Evolutionary conservation across 2,329 filamentous ascomycete species (phyloP).

Genomic region (Talaromyces sp.): DNA sequence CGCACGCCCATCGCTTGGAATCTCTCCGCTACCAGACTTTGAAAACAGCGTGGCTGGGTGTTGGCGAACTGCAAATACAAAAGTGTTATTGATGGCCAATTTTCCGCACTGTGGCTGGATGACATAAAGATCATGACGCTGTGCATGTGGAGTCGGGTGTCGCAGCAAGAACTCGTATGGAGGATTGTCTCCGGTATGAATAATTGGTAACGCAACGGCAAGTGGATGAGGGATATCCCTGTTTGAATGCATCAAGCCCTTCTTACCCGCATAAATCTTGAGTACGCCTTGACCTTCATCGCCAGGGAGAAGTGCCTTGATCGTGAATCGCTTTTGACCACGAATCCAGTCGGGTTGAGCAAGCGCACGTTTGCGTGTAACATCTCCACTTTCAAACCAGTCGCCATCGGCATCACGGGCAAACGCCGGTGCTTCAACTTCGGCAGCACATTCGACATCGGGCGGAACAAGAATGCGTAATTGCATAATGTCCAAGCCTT

Average conservation of each 20-base stretch:
- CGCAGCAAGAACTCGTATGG: slow-evolving; percentile 88
- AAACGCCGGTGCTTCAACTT: slow-evolving; percentile 81
- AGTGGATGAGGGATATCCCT: slow-evolving; percentile 93
- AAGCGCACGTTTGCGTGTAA: slow-evolving; percentile 78
- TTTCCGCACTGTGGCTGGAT: slow-evolving; percentile 89
- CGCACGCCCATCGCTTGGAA: slow-evolving; percentile 43
- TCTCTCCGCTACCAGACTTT: slow-evolving; percentile 17
- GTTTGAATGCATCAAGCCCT: slow-evolving; percentile 95
- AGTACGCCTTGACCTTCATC: slow-evolving; percentile 85
- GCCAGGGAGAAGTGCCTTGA: slow-evolving; percentile 87
- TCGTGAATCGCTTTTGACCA: slow-evolving; percentile 83
- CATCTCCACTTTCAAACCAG: slow-evolving; percentile 85
- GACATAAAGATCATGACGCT: slow-evolving; percentile 93
- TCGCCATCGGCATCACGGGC: slow-evolving; percentile 84
- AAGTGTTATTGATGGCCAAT: slow-evolving; percentile 91
- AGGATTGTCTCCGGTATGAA: slow-evolving; percentile 88
- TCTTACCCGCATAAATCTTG: slow-evolving; percentile 89
- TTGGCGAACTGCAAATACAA: slow-evolving; percentile 93
- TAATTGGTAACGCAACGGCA: slow-evolving; percentile 82
- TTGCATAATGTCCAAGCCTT: slow-evolving; percentile 91
- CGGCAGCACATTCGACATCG: slow-evolving; percentile 87
- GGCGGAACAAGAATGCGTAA: slow-evolving; percentile 81
- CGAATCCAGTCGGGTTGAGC: slow-evolving; percentile 88
- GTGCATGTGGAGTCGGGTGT: slow-evolving; percentile 96
- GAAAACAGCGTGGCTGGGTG: slow-evolving; percentile 64